Base-by-base conservation (phyloP, 1,284 basidiomycete species). In the Cerioporus squamosus region DNA sequence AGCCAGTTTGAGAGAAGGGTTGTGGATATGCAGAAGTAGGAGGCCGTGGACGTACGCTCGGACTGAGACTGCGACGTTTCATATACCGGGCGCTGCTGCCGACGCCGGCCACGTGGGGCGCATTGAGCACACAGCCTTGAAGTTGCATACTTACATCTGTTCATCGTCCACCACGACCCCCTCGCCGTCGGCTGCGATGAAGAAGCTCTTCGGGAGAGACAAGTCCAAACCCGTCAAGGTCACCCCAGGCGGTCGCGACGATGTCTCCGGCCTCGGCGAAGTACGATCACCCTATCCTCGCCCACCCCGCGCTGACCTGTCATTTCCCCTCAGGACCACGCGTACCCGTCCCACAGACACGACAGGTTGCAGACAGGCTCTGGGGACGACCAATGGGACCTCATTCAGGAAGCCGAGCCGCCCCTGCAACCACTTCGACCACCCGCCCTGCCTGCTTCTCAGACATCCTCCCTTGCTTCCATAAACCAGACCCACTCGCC, bases 331-430 rank as follows among this genome's bases (percentile, higher is more conserved):
- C 52, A 66, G 62, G 59, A 53, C 51, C 55, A 55, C 52, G 33
- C 60, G 43, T 58, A 63, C 48, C 44, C 57, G 56, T 61, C 48
- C 22, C 65, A 62, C 64, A 66, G 64, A 52, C 70, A 60, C 65
- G 74, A 67, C 38, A 61, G 60, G 39, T 42, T 68, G 55, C 55
- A 68, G 46, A 54, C 64, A 2, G 65, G 66, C 33, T 65, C 68
- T 24, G 26, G 26, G 26, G 81, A 82, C 20, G 82, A 82, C 38
- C 75, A 72, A 47, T 84, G 84, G 82, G 81, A 86, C 58, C 70
- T 81, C 45, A 69, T 85, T 10, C 54, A 68, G 2, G 62, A 70
- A 23, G 63, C 67, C 31, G 70, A 72, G 31, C 58, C 61, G 22
- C 60, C 64, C 23, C 38, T 64, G 57, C 47, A 55, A 31, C 60